phyloP scores from a whole-genome alignment of 2,329 filamentous ascomycete species.

The Hypoxylon sp. region DNA sequence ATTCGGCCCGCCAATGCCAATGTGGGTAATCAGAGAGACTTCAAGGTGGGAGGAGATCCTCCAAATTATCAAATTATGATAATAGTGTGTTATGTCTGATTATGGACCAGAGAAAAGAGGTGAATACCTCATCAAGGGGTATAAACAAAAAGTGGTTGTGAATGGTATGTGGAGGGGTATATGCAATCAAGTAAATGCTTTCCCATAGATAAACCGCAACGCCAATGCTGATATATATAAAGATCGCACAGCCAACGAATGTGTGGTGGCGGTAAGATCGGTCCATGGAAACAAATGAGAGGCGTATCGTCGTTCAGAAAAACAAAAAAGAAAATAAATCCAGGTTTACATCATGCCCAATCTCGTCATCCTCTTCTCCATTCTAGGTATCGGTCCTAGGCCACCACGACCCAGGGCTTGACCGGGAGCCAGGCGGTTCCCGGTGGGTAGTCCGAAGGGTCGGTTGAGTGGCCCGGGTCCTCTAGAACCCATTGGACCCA shows the following conservation, averaged over 20 bases:
- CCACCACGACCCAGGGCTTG: slow-evolving; percentile 55
- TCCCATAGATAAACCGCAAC: slow-evolving; percentile 36
- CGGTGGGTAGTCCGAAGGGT: slow-evolving; percentile 56
- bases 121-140: slow-evolving; percentile 36
- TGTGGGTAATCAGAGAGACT: slow-evolving; percentile 8
- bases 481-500: slow-evolving; percentile 26
- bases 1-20: slow-evolving; percentile 21
- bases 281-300: slow-evolving; percentile 38
- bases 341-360: slow-evolving; percentile 67
- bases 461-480: slow-evolving; percentile 48
- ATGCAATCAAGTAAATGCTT: slow-evolving; percentile 36
- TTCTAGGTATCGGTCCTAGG: slow-evolving; percentile 60
- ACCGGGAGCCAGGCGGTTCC: slow-evolving; percentile 56
- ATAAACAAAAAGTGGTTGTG: slow-evolving; percentile 33
- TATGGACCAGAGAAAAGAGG: slow-evolving; percentile 25
- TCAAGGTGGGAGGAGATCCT: neutral
- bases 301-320: slow-evolving; percentile 38
- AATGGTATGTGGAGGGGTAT: slow-evolving; percentile 40
- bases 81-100: slow-evolving; percentile 29
- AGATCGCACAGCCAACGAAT: slow-evolving; percentile 26
- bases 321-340: slow-evolving; percentile 13
- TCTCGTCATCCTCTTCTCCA: slow-evolving; percentile 75
- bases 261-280: slow-evolving; percentile 19
- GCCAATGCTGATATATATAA: slow-evolving; percentile 41
- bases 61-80: slow-evolving; percentile 42